Base-by-base conservation (phyloP, 345 rosid genomes). In the Syzygium grande region DNA sequence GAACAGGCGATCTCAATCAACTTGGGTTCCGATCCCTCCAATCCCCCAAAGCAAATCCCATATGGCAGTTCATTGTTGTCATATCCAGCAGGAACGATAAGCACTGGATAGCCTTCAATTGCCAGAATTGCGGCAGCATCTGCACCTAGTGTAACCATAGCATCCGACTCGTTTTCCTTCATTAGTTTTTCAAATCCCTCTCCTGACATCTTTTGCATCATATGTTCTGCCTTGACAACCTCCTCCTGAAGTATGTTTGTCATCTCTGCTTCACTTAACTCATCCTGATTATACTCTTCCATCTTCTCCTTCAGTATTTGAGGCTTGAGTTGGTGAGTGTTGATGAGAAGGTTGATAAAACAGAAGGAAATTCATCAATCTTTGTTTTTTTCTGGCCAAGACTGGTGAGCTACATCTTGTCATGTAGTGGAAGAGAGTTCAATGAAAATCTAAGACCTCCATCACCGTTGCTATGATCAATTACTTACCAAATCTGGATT, bases 401-500 rank as follows among this genome's bases (percentile, higher is more conserved):
- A 52, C 53, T 52, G 53, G 53, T 52, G 53, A 13, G 53, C 15
- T 52, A 52, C 5, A 52, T 52, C 53, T 13, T 52, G 53, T 52
- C 14, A 14, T 52, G 53, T 12, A 52, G 53, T 52, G 53, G 53
- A 80, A 46, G 21, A 46, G 73, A n/a, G 52, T n/a, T 85, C 46
- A 68, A 11, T 16, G 23, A 34, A 10, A 68, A 68, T 68, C 46
- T 3, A 29, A 68, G 46, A 68, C 7, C 46, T 34, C 46, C 79
- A 68, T 17, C 41, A 17, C 25, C 2, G 79, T 68, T 2, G 79
- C 79, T 34, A 34, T 1, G 3, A 68, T 34, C 79, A 21, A 68
- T 78, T 19, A 80, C 92, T 79, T 89, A 91, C 94, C 88, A 87
- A 85, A n/a, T 87, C 88, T 29, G 91, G 88, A 86, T 92, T 87